A percentile compares a stretch with the other conserved stretches of the same genome.
Conservation (phyloP, 768 basidiomycete species). For the Cubamyces lactineus region DNA sequence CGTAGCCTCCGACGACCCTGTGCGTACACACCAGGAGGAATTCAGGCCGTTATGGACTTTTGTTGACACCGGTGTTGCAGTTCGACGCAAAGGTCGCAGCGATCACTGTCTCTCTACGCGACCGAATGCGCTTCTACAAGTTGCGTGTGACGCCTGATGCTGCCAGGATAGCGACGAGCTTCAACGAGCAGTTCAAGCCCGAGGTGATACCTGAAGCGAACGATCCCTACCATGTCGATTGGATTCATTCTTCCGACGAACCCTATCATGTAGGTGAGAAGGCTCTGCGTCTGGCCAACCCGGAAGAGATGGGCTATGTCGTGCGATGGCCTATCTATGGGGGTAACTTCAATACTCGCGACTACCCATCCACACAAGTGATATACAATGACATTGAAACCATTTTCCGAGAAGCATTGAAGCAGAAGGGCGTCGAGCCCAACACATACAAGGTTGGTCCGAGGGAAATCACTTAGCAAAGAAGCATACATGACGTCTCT, state of each 20-base stretch:
- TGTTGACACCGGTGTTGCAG: constrained; percentile 38
- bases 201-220: constrained; percentile 86
- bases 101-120: constrained; percentile 71
- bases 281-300: constrained; percentile 72
- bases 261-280: constrained; percentile 72
- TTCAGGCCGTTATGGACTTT: neutral
- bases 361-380: constrained; percentile 72
- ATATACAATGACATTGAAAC: constrained; percentile 78
- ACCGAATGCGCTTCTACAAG: constrained; percentile 87
- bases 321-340: constrained; percentile 83
- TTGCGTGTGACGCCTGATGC: constrained; percentile 74
- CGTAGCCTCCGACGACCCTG: constrained; percentile 61
- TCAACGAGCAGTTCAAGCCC: constrained; percentile 83
- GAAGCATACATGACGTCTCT: neutral
- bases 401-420: constrained; percentile 65
- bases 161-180: constrained; percentile 69
- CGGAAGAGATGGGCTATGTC: constrained; percentile 66
- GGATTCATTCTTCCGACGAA: constrained; percentile 61
- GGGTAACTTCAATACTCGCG: constrained; percentile 79
- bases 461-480: neutral
- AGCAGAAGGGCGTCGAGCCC: constrained; percentile 55
- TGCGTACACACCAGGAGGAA: constrained; percentile 37
- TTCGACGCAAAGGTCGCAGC: constrained; percentile 78
- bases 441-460: constrained; percentile 61
- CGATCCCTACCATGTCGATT: constrained; percentile 82